A percentile compares a stretch with the other conserved stretches of the same genome.
These are phyloP conservation scores for Zalaria sp. DNA, from an alignment of 2,329 filamentous ascomycete genomes.

Conservation along the genomic window DNA sequence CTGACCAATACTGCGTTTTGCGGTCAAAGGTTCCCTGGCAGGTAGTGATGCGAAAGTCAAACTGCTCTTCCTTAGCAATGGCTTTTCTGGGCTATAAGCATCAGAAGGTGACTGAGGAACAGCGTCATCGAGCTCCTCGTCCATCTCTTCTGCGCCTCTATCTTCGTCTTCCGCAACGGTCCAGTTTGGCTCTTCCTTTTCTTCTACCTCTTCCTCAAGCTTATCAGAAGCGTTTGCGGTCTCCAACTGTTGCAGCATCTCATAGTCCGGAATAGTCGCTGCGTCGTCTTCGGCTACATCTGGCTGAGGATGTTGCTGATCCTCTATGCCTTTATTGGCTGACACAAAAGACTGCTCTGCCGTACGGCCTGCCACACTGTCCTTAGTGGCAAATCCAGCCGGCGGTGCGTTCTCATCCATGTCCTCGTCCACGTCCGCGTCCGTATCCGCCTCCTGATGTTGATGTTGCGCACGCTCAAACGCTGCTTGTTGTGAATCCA, in stretches of 20 bases:
- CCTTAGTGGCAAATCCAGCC: constrained; percentile 2
- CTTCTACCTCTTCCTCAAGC: constrained; percentile 12
- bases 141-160: constrained; percentile 21
- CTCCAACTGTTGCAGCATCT: constrained; percentile 7
- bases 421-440: constrained; percentile 1
- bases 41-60: constrained; percentile 88
- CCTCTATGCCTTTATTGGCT: constrained; percentile 27
- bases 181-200: constrained; percentile 12
- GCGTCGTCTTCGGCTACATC: constrained; percentile 19
- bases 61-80: constrained; percentile 80
- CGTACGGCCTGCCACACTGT: constrained; percentile 1
- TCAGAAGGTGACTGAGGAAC: constrained; percentile 46
- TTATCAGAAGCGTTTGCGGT: constrained; percentile 5
- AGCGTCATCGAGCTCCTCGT: constrained; percentile 28
- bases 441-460: background rate
- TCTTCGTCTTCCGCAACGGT: constrained; percentile 10
- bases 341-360: constrained; percentile 31
- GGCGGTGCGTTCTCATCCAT: constrained; percentile 3
- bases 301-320: constrained; percentile 11
- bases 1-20: constrained; percentile 67
- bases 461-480: background rate
- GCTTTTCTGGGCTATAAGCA: constrained; percentile 59
- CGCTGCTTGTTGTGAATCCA: constrained; percentile 10
- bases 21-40: constrained; percentile 71
- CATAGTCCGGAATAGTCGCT: constrained; percentile 10